phyloP scores from a whole-genome alignment of 768 basidiomycete species.

The Terana coerulea region DNA sequence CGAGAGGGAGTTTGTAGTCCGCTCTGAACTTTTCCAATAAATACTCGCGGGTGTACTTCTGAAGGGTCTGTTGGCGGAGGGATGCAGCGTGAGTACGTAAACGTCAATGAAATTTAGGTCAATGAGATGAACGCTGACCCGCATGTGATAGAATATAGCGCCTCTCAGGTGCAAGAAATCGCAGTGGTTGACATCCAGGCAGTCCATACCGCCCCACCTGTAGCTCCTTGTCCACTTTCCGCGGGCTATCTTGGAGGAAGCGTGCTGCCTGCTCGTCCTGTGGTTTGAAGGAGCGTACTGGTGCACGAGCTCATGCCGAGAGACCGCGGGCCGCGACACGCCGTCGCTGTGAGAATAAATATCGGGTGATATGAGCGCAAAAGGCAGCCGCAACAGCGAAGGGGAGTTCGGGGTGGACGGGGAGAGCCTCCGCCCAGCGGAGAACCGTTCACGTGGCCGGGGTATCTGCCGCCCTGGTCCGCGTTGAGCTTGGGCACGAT shows the following conservation, averaged over 20 bases:
- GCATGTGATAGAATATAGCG: conserved; percentile 86
- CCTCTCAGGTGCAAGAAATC: conserved; percentile 77
- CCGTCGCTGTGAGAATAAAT: conserved; percentile 83
- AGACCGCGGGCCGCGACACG: conserved; percentile 49
- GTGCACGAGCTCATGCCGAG: conserved; percentile 69
- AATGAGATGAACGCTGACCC: conserved; percentile 43
- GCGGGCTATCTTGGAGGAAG: conserved; percentile 44
- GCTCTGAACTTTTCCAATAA: conserved; percentile 68
- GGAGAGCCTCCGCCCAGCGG: conserved; percentile 52
- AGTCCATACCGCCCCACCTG: conserved; percentile 83
- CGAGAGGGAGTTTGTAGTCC: conserved; percentile 18
- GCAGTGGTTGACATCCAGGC: conserved; percentile 72
- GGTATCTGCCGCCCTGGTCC: conserved; percentile 37
- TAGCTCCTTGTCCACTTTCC: conserved; percentile 71
- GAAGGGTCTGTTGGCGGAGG: conserved; percentile 55
- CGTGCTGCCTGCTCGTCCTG: conserved; percentile 29
- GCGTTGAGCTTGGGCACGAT: conserved; percentile 22
- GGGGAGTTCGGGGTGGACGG: conserved; percentile 64
- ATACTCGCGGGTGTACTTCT: conserved; percentile 82
- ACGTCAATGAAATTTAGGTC: background rate
- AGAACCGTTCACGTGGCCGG: conserved; percentile 55
- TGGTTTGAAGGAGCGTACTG: conserved; percentile 66
- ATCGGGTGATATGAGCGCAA: conserved; percentile 81
- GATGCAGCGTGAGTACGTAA: background rate
- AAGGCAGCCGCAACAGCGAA: conserved; percentile 67